phyloP scores from a whole-genome alignment of 768 basidiomycete genomes.

The Trametes maxima region DNA sequence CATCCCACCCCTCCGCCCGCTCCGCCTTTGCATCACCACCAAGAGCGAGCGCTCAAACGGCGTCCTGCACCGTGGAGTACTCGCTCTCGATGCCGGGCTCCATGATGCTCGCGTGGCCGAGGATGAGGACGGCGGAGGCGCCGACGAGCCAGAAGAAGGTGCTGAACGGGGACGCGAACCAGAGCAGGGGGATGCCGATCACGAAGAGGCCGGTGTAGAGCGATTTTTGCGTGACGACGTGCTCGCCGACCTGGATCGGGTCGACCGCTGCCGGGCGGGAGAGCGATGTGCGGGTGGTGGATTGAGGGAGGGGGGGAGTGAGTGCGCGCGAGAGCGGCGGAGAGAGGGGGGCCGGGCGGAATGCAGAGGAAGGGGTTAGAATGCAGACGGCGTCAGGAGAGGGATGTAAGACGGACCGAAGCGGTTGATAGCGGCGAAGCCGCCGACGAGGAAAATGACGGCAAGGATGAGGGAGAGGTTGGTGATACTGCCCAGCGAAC shows the following conservation, averaged over 20 bases:
- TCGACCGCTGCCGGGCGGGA: slow-evolving; percentile 63
- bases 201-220: slow-evolving; percentile 89
- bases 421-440: slow-evolving; percentile 86
- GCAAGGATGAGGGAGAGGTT: slow-evolving; percentile 84
- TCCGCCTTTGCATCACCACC: no score
- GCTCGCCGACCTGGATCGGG: slow-evolving; percentile 79
- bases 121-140: slow-evolving; percentile 79
- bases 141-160: slow-evolving; percentile 97
- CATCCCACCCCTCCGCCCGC: not conserved
- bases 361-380: slow-evolving; percentile 2
- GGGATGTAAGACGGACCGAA: slow-evolving; percentile 61
- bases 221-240: slow-evolving; percentile 84
- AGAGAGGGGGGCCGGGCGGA: not conserved
- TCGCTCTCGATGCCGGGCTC: slow-evolving; percentile 97
- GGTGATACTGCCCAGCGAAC: slow-evolving; percentile 57
- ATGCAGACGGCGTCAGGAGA: not conserved
- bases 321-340: not conserved
- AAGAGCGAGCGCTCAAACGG: slow-evolving; percentile 44
- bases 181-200: slow-evolving; percentile 88
- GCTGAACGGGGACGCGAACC: slow-evolving; percentile 70
- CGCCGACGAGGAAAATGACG: slow-evolving; percentile 86
- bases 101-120: slow-evolving; percentile 84
- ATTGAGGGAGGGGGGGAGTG: not conserved
- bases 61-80: slow-evolving; percentile 78
- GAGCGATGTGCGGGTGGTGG: not conserved